phyloP scores from a whole-genome alignment of 305 asterid species.

The Fraxinus sp. region DNA sequence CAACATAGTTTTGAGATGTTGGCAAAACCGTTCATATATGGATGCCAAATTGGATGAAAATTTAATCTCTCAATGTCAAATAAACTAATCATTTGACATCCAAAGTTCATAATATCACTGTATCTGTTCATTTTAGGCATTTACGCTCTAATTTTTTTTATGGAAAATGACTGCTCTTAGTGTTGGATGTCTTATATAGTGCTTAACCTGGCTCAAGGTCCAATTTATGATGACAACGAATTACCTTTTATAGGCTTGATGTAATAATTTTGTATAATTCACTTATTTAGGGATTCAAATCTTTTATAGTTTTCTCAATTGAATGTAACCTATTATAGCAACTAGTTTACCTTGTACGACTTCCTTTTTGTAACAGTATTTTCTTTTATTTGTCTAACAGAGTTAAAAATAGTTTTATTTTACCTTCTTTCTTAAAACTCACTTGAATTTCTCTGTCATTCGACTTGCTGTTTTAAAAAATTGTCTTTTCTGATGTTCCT shows the following conservation, averaged over 20 bases:
- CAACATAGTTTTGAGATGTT: neutral
- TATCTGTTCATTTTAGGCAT: neutral
- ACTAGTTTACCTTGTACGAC: neutral
- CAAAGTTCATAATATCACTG: neutral
- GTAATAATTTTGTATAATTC: neutral
- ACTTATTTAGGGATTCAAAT: neutral
- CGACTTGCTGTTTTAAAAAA: neutral
- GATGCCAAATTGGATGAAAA: slow-evolving; percentile 10
- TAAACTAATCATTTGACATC: neutral
- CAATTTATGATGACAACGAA: neutral
- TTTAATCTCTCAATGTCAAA: neutral
- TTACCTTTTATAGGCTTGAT: neutral
- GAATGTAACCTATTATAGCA: neutral
- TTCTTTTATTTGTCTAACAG: neutral
- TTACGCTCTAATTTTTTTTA: neutral
- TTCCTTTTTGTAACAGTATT: neutral
- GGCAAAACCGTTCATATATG: neutral
- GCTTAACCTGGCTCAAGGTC: neutral
- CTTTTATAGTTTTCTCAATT: neutral
- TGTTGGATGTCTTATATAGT: neutral
- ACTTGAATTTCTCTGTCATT: neutral
- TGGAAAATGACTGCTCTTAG: neutral
- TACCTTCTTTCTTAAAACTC: neutral
- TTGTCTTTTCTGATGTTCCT: neutral
- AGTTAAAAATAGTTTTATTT: neutral